A percentile compares a stretch with the other conserved stretches of the same genome.
Conservation (phyloP, 805 yeast genomes). For the Saccharomycopsis schoenii region DNA sequence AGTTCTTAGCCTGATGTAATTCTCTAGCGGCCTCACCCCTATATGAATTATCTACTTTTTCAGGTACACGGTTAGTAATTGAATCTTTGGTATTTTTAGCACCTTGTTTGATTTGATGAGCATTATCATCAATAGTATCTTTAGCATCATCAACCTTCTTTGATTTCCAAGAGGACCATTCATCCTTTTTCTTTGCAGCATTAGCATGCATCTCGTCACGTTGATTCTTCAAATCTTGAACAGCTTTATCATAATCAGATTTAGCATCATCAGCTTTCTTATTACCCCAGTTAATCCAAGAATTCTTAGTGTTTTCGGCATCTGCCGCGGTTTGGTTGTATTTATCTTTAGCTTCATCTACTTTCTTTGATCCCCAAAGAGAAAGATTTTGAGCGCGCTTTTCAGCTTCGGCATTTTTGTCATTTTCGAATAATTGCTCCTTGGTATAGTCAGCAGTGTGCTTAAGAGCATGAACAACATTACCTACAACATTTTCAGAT, state of each 20-base stretch:
- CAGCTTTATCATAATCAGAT: conserved; percentile 21
- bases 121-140: conserved; percentile 11
- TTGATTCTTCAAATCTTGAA: conserved; percentile 19
- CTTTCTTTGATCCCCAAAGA: conserved; percentile 21
- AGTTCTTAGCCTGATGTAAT: conserved; percentile 20
- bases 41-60: not conserved
- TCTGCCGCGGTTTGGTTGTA: conserved; percentile 17
- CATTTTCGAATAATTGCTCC: conserved; percentile 13
- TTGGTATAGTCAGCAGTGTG: conserved; percentile 18
- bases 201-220: conserved; percentile 19
- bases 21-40: conserved; percentile 10
- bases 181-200: conserved; percentile 22
- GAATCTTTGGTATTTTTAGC: conserved; percentile 2
- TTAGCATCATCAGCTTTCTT: conserved; percentile 24
- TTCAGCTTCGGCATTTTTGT: conserved; percentile 20
- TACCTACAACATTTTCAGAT: conserved; percentile 15
- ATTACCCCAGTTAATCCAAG: conserved; percentile 25
- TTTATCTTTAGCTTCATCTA: conserved; percentile 4
- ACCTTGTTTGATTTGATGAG: conserved; percentile 8
- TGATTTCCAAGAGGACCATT: conserved; percentile 29
- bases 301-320: conserved; percentile 27
- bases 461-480: conserved; percentile 20
- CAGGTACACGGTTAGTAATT: not conserved
- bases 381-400: conserved; percentile 19
- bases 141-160: conserved; percentile 10